Percentiles rank a stretch among this genome's conserved stretches.
Conservation (phyloP, 2,329 filamentous ascomycete genomes). For the Cladosporium sp. region DNA sequence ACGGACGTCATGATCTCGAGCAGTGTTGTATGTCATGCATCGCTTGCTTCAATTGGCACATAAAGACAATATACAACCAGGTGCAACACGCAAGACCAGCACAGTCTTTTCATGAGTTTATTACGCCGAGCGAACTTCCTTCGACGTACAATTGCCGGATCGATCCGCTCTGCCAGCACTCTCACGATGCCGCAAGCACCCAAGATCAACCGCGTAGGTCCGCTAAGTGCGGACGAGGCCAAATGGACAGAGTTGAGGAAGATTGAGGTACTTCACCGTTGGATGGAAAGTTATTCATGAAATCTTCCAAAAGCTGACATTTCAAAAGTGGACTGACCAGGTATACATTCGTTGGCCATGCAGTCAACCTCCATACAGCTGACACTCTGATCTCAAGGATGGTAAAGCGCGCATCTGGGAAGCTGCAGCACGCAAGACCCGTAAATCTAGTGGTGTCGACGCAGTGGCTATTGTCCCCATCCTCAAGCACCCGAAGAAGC, state of each 20-base stretch:
- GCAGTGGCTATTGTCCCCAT: constrained; percentile 55
- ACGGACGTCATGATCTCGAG: neutral
- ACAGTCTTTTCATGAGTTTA: neutral
- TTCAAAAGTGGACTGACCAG: constrained; percentile 33
- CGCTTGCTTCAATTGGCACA: neutral
- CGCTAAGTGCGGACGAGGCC: constrained; percentile 46
- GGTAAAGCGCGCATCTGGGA: constrained; percentile 46
- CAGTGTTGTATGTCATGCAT: no score
- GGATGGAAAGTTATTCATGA: neutral
- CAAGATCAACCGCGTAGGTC: constrained; percentile 41
- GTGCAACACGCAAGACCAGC: no score
- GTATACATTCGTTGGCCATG: neutral
- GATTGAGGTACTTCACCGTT: constrained; percentile 34
- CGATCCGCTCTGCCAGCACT: constrained; percentile 3
- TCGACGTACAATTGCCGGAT: neutral
- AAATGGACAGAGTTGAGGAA: constrained; percentile 53
- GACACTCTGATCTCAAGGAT: constrained; percentile 21
- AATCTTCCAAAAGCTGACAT: neutral
- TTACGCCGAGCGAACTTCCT: neutral
- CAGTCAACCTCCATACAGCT: neutral
- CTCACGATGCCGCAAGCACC: constrained; percentile 36
- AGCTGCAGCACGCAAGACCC: constrained; percentile 45
- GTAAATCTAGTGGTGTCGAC: constrained; percentile 51
- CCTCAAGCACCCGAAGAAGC: constrained; percentile 41
- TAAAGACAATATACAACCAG: neutral